Percentiles rank a stretch among this genome's conserved stretches.
phyloP scores from a whole-genome alignment of 2,329 filamentous ascomycete species.

The Coniochaeta prunicola region DNA sequence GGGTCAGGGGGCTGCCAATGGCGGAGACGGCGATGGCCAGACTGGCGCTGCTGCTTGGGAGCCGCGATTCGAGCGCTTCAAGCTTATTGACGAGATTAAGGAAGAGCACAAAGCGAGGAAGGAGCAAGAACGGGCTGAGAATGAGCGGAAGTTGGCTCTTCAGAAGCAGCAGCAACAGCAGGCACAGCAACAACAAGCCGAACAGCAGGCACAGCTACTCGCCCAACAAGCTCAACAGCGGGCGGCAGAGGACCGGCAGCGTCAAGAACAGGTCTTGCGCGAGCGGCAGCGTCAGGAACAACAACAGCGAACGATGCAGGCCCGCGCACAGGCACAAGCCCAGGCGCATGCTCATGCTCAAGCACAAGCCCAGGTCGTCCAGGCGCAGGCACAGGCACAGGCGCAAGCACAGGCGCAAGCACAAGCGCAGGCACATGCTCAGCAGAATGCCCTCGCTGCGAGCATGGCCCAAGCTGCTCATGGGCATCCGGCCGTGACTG shows the following conservation, averaged over 20 bases:
- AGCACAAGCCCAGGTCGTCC: constrained; percentile 14
- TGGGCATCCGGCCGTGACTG: constrained; percentile 34
- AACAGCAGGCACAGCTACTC: constrained; percentile 29
- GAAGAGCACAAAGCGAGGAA: constrained; percentile 69
- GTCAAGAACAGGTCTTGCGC: constrained; percentile 24
- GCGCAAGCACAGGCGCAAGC: constrained; percentile 15
- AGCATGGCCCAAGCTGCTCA: constrained; percentile 32
- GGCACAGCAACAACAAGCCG: constrained; percentile 33
- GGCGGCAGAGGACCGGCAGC: constrained; percentile 28
- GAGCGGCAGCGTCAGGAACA: constrained; percentile 19
- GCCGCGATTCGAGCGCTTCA: constrained; percentile 83
- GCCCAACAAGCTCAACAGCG: constrained; percentile 21
- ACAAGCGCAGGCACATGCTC: constrained; percentile 8
- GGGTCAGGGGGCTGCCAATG: constrained; percentile 48
- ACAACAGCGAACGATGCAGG: constrained; percentile 17
- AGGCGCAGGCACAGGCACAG: constrained; percentile 10
- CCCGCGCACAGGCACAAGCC: constrained; percentile 16
- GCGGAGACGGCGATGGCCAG: constrained; percentile 66
- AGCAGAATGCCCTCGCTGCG: constrained; percentile 21
- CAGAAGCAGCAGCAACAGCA: constrained; percentile 41
- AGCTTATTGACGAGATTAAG: constrained; percentile 80
- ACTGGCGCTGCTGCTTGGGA: constrained; percentile 70
- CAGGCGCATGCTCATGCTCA: constrained; percentile 20
- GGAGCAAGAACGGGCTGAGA: constrained; percentile 65
- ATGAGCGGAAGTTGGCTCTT: constrained; percentile 44